phyloP scores from a whole-genome alignment of 202 grass and related monocot species.

The Carex sylvatica region DNA sequence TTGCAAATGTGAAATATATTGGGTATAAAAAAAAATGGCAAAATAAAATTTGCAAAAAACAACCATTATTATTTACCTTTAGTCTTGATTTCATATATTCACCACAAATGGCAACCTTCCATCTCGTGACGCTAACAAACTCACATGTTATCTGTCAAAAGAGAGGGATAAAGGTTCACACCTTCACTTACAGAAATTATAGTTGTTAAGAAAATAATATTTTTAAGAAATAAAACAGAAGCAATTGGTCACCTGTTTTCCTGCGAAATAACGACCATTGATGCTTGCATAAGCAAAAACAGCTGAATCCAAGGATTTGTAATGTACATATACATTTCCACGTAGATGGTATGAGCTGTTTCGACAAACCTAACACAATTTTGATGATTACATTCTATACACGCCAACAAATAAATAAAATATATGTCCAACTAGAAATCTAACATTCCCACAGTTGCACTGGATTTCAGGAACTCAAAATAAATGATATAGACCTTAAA shows the following conservation, averaged over 20 bases:
- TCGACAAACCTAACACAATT: slow-evolving; percentile 69
- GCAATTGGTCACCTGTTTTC: slow-evolving; percentile 63
- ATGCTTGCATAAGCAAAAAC: slow-evolving; percentile 82
- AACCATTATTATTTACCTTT: slow-evolving; percentile 49
- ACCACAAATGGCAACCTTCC: slow-evolving; percentile 94
- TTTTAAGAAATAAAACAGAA: background rate
- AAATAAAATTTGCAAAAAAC: background rate
- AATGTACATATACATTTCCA: slow-evolving; percentile 93
- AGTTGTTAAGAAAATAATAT: background rate
- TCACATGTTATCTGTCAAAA: slow-evolving; percentile 66
- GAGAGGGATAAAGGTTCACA: slow-evolving; percentile 8
- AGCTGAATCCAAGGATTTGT: slow-evolving; percentile 85
- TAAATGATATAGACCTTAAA: slow-evolving; percentile 60
- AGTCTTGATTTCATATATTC: slow-evolving; percentile 95
- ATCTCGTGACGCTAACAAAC: slow-evolving; percentile 83
- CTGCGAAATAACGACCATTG: slow-evolving; percentile 87
- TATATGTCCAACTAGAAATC: background rate
- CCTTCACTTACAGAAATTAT: slow-evolving; percentile 8
- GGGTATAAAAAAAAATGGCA: background rate
- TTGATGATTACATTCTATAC: slow-evolving; percentile 20
- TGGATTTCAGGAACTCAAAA: background rate
- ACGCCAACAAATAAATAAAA: background rate
- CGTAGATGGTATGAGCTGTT: slow-evolving; percentile 94
- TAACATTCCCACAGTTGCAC: background rate
- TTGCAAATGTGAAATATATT: slow-evolving; percentile 8